Percentiles rank a stretch among this genome's conserved stretches.
Evolutionary conservation across 2,329 filamentous ascomycete genomes (phyloP).

Genomic region (Alternaria sp.): DNA sequence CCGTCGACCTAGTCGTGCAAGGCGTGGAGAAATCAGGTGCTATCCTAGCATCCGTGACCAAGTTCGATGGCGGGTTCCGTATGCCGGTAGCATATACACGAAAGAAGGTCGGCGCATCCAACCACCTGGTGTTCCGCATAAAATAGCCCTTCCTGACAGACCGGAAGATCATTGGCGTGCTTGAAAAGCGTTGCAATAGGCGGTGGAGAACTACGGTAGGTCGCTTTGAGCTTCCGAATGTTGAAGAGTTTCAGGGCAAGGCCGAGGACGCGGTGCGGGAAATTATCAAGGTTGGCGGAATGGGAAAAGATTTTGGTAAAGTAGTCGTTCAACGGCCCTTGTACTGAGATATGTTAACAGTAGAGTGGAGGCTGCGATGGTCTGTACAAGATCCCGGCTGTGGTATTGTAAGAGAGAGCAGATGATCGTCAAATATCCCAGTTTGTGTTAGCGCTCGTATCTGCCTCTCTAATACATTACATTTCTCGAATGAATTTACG

Average conservation of each 20-base stretch:
- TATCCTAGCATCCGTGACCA: slow-evolving; percentile 1
- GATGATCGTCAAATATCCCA: background rate
- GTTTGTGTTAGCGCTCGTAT: background rate
- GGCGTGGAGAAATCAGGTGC: background rate
- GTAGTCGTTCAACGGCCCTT: slow-evolving; percentile 11
- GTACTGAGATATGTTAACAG: background rate
- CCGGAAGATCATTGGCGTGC: slow-evolving; percentile 2
- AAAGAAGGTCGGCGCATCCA: slow-evolving; percentile 4
- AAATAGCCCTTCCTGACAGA: slow-evolving; percentile 1
- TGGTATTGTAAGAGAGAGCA: background rate
- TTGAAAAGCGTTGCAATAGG: slow-evolving; percentile 10
- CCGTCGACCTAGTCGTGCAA: background rate
- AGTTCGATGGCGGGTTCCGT: slow-evolving; percentile 6
- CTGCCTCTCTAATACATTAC: background rate
- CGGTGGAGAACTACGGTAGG: slow-evolving; percentile 14
- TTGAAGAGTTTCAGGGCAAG: slow-evolving; percentile 7
- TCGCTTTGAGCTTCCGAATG: slow-evolving; percentile 4
- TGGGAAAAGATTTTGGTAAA: slow-evolving; percentile 7
- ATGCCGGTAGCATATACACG: slow-evolving; percentile 5
- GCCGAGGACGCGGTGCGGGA: slow-evolving; percentile 13
- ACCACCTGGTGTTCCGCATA: slow-evolving; percentile 1
- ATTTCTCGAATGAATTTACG: background rate
- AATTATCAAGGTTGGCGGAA: slow-evolving; percentile 1
- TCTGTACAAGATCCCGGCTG: background rate
- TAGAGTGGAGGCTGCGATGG: background rate